Conservation (phyloP, 495 filamentous ascomycete genomes). For the Aspergillus egyptiacus region DNA sequence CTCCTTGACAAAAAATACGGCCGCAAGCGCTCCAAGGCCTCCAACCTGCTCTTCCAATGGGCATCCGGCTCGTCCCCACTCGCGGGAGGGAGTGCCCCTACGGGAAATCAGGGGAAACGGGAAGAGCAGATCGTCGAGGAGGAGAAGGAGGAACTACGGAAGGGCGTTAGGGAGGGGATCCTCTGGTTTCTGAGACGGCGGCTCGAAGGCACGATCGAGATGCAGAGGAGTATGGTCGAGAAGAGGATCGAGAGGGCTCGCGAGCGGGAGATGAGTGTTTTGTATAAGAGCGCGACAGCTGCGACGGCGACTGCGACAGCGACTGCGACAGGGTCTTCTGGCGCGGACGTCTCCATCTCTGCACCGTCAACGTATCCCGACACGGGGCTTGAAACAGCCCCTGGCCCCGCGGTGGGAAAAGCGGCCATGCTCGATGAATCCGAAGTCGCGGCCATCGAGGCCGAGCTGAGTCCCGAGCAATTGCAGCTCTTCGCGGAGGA, state of each 20-base stretch:
- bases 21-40: slow-evolving; percentile 19
- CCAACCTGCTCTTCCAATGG: slow-evolving; percentile 12
- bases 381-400: neutral
- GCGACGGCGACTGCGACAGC: too few relatives aligned
- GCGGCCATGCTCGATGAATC: slow-evolving; percentile 31
- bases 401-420: slow-evolving; percentile 8
- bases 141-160: slow-evolving; percentile 52
- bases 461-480: slow-evolving; percentile 71
- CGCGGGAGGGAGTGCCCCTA: too few relatives aligned
- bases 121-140: slow-evolving; percentile 66
- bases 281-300: slow-evolving; percentile 69
- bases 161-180: slow-evolving; percentile 65
- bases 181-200: slow-evolving; percentile 71
- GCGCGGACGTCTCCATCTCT: neutral
- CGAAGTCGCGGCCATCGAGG: slow-evolving; percentile 46
- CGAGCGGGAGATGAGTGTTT: slow-evolving; percentile 81
- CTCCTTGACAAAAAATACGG: slow-evolving; percentile 66
- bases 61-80: slow-evolving; percentile 18
- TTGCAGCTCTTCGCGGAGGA: slow-evolving; percentile 89
- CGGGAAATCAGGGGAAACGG: slow-evolving; percentile 23
- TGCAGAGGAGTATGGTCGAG: slow-evolving; percentile 89
- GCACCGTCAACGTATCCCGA: neutral
- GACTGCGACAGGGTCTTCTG: too few relatives aligned
- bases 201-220: slow-evolving; percentile 66
- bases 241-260: slow-evolving; percentile 72